Conservation (phyloP, 306 rosid genomes). For the Castanospermum australe region DNA sequence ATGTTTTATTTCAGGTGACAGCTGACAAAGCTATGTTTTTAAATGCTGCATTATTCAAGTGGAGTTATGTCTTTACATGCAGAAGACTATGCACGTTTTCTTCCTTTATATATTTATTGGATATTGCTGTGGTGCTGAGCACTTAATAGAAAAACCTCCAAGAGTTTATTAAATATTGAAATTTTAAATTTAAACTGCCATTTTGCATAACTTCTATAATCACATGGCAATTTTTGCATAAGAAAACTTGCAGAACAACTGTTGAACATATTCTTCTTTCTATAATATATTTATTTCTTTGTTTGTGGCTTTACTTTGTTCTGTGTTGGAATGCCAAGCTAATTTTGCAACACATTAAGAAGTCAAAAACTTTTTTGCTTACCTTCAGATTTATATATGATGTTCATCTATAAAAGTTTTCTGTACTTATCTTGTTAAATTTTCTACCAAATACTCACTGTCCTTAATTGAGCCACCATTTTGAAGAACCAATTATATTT, state of each 20-base stretch:
- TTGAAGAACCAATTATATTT: background rate
- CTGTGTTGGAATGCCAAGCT: background rate
- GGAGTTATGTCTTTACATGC: slow-evolving; percentile 2
- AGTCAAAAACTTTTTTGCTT: background rate
- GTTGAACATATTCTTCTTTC: too few species aligned
- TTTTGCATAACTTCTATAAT: background rate
- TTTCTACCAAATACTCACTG: background rate
- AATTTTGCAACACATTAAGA: background rate
- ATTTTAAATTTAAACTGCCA: background rate
- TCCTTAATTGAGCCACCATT: background rate
- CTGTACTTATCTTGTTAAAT: background rate
- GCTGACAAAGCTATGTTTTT: slow-evolving; percentile 19
- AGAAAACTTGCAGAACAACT: background rate
- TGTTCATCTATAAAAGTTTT: background rate
- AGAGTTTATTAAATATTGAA: background rate
- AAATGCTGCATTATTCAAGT: background rate
- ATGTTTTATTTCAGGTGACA: slow-evolving; percentile 57
- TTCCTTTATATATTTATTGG: background rate
- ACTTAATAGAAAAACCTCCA: background rate
- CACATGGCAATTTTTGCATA: background rate
- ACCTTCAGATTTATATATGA: background rate
- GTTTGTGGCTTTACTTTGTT: background rate
- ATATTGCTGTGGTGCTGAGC: background rate
- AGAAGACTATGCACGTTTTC: background rate
- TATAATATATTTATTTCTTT: background rate